Evolutionary conservation across 1,139 yeast species (phyloP).

Genomic region (Saccharomyces hybrid): DNA sequence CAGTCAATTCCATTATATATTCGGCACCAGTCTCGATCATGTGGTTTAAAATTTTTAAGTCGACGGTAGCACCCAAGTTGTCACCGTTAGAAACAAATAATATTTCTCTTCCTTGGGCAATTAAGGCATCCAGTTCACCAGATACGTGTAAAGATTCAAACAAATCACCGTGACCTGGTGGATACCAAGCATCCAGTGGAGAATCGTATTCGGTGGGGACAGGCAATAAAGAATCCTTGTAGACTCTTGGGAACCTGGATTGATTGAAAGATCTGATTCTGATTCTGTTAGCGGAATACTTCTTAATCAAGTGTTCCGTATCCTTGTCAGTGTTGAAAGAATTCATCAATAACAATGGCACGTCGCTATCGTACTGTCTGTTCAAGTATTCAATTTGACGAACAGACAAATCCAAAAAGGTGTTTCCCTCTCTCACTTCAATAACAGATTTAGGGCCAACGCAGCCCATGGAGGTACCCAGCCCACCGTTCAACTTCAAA

Average conservation of each 20-base stretch:
- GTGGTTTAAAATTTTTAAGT: slow-evolving; percentile 81
- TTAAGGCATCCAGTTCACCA: slow-evolving; percentile 84
- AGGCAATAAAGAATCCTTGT: slow-evolving; percentile 88
- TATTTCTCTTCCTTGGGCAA: slow-evolving; percentile 91
- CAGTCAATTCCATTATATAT: slow-evolving; percentile 96
- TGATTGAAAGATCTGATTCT: slow-evolving; percentile 95
- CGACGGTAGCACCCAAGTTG: slow-evolving; percentile 97
- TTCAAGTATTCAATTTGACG: slow-evolving; percentile 95
- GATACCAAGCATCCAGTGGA: slow-evolving; percentile 85
- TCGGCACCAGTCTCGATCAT: slow-evolving; percentile 89
- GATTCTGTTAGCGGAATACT: slow-evolving; percentile 94
- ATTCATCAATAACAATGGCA: slow-evolving; percentile 94
- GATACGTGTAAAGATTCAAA: slow-evolving; percentile 84
- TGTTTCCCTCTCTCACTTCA: slow-evolving; percentile 97
- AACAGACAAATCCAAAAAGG: slow-evolving; percentile 88
- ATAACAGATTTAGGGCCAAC: slow-evolving; percentile 98
- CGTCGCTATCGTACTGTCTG: slow-evolving; percentile 85
- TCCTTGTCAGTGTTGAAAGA: slow-evolving; percentile 96
- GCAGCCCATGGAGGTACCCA: slow-evolving; percentile 99
- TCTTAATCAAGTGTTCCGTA: slow-evolving; percentile 90
- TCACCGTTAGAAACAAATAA: slow-evolving; percentile 97
- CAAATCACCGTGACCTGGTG: slow-evolving; percentile 98
- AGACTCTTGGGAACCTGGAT: slow-evolving; percentile 92
- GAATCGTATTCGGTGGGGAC: slow-evolving; percentile 78
- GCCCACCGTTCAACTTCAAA: slow-evolving; percentile 92